These are phyloP conservation scores for Torulaspora quercuum DNA, from an alignment of 805 yeast species.

Conservation along the genomic window DNA sequence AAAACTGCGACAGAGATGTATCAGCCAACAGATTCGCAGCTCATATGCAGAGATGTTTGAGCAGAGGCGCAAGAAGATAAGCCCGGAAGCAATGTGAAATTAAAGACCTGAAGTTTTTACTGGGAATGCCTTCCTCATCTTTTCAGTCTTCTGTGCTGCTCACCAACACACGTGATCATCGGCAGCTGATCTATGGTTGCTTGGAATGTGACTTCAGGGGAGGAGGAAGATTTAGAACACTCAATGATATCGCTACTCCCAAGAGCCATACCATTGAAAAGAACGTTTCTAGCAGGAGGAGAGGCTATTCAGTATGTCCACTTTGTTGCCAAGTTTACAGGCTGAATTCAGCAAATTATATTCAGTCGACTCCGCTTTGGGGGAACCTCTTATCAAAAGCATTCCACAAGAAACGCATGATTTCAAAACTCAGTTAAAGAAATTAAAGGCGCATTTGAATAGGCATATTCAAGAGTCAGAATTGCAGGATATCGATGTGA, in stretches of 20 bases:
- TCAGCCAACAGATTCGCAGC: constrained; percentile 92
- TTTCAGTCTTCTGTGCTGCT: too few species aligned
- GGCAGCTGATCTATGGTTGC: too few species aligned
- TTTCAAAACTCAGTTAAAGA: constrained; percentile 38
- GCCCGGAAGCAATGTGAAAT: too few species aligned
- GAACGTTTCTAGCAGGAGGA: too few species aligned
- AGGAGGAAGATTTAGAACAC: too few species aligned
- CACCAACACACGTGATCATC: too few species aligned
- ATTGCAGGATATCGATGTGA: constrained; percentile 17
- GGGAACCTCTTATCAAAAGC: constrained; percentile 22
- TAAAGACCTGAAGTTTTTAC: too few species aligned
- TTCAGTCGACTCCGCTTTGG: constrained; percentile 12
- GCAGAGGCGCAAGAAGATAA: constrained; percentile 57
- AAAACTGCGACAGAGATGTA: constrained; percentile 77
- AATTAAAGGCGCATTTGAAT: constrained; percentile 43
- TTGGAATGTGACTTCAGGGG: background rate
- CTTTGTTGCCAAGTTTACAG: constrained; percentile 20
- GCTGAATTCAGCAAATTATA: constrained; percentile 23
- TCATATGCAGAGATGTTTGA: constrained; percentile 85
- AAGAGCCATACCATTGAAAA: too few species aligned
- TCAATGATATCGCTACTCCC: too few species aligned
- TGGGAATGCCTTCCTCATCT: too few species aligned
- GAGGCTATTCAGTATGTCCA: constrained; percentile 15
- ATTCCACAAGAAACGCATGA: constrained; percentile 35
- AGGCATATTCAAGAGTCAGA: constrained; percentile 31